These are phyloP conservation scores for Plasmodium gonderi DNA, from an alignment of 169 alveolate species.

Conservation along the genomic window DNA sequence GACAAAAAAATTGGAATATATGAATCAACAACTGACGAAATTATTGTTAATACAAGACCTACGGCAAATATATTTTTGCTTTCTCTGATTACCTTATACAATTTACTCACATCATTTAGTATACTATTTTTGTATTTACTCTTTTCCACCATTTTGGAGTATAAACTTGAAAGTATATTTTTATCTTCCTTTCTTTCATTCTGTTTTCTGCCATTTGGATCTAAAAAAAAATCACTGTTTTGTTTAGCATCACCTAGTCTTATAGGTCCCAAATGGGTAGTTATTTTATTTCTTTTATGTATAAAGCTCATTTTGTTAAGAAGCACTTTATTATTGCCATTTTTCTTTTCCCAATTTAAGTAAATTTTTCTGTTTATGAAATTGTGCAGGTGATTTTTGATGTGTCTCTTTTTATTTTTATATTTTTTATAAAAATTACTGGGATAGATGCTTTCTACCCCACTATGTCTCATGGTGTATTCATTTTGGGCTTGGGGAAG, in stretches of 20 bases:
- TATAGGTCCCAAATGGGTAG: background rate
- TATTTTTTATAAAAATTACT: background rate
- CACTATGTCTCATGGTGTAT: background rate
- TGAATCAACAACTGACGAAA: constrained; percentile 65
- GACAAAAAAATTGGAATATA: constrained; percentile 64
- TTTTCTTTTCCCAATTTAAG: constrained; percentile 6
- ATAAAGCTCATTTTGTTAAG: background rate
- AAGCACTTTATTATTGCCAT: background rate
- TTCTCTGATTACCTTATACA: constrained; percentile 33
- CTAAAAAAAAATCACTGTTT: background rate
- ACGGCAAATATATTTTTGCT: constrained; percentile 30
- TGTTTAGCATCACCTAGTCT: background rate
- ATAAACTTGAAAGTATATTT: constrained; percentile 14
- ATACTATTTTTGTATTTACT: constrained; percentile 16
- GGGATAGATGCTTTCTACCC: background rate
- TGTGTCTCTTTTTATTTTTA: background rate
- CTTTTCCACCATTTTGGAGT: constrained; percentile 19
- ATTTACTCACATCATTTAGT: constrained; percentile 32
- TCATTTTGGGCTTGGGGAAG: background rate
- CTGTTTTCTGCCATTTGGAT: background rate
- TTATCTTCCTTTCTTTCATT: background rate
- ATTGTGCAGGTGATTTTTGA: background rate
- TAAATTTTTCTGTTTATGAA: background rate
- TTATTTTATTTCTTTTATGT: background rate
- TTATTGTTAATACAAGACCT: constrained; percentile 41